Evolutionary conservation across 164 flowering plant genomes (phyloP), one percentile per base, ranked within the genome.

Genomic region (Sextonia rubra): DNA sequence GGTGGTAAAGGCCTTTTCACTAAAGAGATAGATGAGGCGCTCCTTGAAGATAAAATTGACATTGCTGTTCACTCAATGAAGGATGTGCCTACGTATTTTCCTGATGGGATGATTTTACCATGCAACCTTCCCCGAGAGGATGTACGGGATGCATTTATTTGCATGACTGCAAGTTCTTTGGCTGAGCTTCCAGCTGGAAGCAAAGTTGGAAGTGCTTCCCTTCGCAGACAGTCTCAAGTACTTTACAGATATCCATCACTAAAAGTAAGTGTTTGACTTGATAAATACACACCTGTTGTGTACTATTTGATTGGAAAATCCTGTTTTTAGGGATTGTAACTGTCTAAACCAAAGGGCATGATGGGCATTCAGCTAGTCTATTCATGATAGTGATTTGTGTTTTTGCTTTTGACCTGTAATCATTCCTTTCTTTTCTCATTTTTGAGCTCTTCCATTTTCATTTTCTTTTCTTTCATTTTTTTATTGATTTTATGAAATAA

Each of bases 31-130:
- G 98, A 95, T 63, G 99, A 95, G 80, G 98, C 99, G 6, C 89
- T 95, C 37, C 75, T 95, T 37, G 88, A 88, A 77, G 81, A 86
- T 72, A 90, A 86, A 12, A 90, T 95, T 67, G 99, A 93, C 81
- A 93, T 95, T 75, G 98, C 97, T 66, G 98, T 95, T 44, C 99
- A 95, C 80, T 95, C 99, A 24, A 93, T 95, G 99, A 95, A 95
- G 76, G 99, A 95, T 79, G 98, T 95, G 15, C 99, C 99, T 3
- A 95, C 99, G 20, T 95, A 95, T 80, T 83, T 91, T 74, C 98
- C 97, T 0, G 92, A 89, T 49, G 86, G 88, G 76, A 95, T 86
- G 25, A 85, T 91, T 73, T 82, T 95, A 47, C 99, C 97, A 22
- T 95, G 99, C 86, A 93, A 93, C 75, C 93, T 95, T 68, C 87